Evolutionary conservation across 805 yeast species (phyloP), one percentile per base, ranked within the genome.

Genomic region (Ogataea kodamae): DNA sequence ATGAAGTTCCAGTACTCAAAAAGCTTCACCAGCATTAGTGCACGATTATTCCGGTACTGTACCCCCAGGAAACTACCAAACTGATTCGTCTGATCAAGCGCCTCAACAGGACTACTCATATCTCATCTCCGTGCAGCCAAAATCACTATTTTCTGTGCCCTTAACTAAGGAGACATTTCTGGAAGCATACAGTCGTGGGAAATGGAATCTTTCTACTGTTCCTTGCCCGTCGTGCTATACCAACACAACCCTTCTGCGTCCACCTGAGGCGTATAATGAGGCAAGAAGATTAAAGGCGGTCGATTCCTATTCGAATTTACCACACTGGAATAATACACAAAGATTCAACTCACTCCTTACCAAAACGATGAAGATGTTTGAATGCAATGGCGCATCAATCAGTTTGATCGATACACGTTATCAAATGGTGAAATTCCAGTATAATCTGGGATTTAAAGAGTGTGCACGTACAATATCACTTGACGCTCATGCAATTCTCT

Each of bases 401-500:
- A 77, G 87, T 5, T 39, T 82, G n/a, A 46, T 83, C 6, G 73
- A 70, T 33, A 52, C 67, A 8, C 60, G 59, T 11, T 61, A 61
- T 26, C 81, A 76, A 26, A 38, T 67, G 7, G 64, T 78, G 13
- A 75, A 76, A 46, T 65, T 61, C 46, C 73, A 73, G 36, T 59
- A 67, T 7, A 64, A 71, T 5, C 58, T 78, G 21, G 68, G 67
- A 5, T 57, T 70, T 35, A 62, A 56, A n/a, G 74, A 67, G 37
- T 67, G 76, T 30, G 76, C 77, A 9, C 62, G 86, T 33, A 57
- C 55, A 13, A 59, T 76, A 2, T 76, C 87, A 6, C 55, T 83
- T 28, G 92, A 83, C 52, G 76, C 76, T 6, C 90, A 83, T 57
- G 66, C 87, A 0, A 66, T 83, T 2, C 57, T 83, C 21, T 78